These are phyloP conservation scores for Fusarium sp. DNA, from an alignment of 2,329 filamentous ascomycete species.

Conservation along the genomic window DNA sequence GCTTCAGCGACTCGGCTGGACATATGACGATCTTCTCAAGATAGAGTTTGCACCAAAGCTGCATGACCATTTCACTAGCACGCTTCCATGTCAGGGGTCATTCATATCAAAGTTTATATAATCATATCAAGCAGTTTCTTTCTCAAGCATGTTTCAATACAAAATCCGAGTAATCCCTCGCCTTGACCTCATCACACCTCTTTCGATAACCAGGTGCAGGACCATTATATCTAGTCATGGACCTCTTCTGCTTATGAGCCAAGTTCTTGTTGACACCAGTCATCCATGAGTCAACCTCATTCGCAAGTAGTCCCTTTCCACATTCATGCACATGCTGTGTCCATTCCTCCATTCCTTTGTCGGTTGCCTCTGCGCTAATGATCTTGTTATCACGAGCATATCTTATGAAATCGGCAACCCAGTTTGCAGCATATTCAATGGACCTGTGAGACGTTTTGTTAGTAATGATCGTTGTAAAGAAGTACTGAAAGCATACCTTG, in stretches of 20 bases:
- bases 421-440: conserved; percentile 58
- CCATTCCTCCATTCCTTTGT: conserved; percentile 56
- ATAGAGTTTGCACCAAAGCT: too few species aligned
- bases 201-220: conserved; percentile 58
- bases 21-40: too few species aligned
- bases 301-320: conserved; percentile 56
- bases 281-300: conserved; percentile 63
- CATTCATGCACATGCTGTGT: conserved; percentile 62
- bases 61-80: too few species aligned
- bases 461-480: fast-evolving
- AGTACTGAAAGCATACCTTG: conserved; percentile 41
- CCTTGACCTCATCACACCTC: conserved; percentile 52
- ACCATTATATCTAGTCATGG: conserved; percentile 61
- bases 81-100: too few species aligned
- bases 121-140: neutral
- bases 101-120: neutral
- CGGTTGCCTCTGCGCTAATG: conserved; percentile 55
- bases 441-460: neutral
- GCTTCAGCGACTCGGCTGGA: too few species aligned
- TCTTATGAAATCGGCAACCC: conserved; percentile 53
- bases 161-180: conserved; percentile 39
- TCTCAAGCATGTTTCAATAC: neutral
- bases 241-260: conserved; percentile 58
- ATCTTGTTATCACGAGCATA: conserved; percentile 50
- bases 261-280: conserved; percentile 67